phyloP scores from a whole-genome alignment of 192 early-diverging fungal species.

The Coemansia sp. region DNA sequence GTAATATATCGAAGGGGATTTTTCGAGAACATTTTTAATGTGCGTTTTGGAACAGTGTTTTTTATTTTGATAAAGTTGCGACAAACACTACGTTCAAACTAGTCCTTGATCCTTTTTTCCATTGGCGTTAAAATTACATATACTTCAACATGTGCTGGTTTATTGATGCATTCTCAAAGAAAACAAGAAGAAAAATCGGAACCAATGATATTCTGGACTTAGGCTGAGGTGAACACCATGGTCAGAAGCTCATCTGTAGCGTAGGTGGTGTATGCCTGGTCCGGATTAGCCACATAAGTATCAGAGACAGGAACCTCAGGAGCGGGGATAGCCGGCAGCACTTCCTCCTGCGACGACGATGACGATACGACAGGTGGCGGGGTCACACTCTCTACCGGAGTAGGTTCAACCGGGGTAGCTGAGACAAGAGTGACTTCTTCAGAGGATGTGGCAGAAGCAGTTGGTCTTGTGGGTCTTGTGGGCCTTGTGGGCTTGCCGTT shows the following conservation, averaged over 20 bases:
- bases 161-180: no score
- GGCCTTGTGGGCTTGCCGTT: background rate
- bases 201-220: background rate
- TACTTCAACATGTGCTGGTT: no score
- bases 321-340: background rate
- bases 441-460: background rate
- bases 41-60: no score
- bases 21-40: no score
- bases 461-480: background rate
- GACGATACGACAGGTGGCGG: background rate
- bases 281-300: background rate
- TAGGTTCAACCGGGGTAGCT: background rate
- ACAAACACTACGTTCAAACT: no score
- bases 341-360: background rate
- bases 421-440: background rate
- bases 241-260: conserved; percentile 7
- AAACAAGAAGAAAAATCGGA: background rate
- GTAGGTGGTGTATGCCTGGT: conserved; percentile 10
- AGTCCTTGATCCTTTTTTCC: no score
- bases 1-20: no score
- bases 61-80: no score
- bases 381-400: background rate
- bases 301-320: background rate
- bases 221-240: conserved; percentile 6
- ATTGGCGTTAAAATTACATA: no score